A percentile compares a stretch with the other conserved stretches of the same genome.
Conservation (phyloP, 768 basidiomycete genomes). For the Pleurotus salmoneostramineus region DNA sequence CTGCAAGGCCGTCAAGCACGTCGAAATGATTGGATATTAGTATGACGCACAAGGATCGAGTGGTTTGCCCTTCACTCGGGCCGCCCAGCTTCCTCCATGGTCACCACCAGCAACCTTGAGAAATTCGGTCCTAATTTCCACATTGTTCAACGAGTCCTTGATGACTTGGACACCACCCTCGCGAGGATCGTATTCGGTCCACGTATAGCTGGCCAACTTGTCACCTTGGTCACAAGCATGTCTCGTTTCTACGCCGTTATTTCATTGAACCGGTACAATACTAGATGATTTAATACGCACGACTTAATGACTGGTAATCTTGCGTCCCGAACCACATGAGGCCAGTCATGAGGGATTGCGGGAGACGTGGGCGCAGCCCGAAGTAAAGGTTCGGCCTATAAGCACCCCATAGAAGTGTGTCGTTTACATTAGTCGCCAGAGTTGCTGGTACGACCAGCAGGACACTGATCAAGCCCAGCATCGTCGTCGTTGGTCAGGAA, state of each 20-base stretch:
- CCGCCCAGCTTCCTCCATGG: conserved; percentile 87
- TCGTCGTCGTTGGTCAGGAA: conserved; percentile 27
- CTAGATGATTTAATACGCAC: conserved; percentile 36
- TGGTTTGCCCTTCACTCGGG: conserved; percentile 77
- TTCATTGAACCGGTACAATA: background rate
- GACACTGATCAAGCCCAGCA: conserved; percentile 39
- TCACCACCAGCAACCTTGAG: conserved; percentile 82
- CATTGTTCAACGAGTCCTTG: conserved; percentile 78
- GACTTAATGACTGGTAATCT: conserved; percentile 67
- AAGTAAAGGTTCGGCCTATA: conserved; percentile 96
- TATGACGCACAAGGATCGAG: conserved; percentile 53
- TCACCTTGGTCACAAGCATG: conserved; percentile 91
- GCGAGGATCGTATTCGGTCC: conserved; percentile 83
- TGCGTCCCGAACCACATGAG: conserved; percentile 93
- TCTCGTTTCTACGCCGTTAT: conserved; percentile 31
- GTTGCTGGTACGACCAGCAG: conserved; percentile 38
- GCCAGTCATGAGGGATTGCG: conserved; percentile 89
- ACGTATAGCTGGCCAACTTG: conserved; percentile 76
- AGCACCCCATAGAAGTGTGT: conserved; percentile 72
- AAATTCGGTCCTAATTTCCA: conserved; percentile 80
- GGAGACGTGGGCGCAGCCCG: conserved; percentile 80
- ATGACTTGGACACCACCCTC: conserved; percentile 85
- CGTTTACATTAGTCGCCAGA: conserved; percentile 37
- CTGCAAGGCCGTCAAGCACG: conserved; percentile 17
- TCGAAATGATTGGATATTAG: background rate